Evolutionary conservation across 257 asterid species (phyloP).

Genomic region (Nyctanthes arbortristis): DNA sequence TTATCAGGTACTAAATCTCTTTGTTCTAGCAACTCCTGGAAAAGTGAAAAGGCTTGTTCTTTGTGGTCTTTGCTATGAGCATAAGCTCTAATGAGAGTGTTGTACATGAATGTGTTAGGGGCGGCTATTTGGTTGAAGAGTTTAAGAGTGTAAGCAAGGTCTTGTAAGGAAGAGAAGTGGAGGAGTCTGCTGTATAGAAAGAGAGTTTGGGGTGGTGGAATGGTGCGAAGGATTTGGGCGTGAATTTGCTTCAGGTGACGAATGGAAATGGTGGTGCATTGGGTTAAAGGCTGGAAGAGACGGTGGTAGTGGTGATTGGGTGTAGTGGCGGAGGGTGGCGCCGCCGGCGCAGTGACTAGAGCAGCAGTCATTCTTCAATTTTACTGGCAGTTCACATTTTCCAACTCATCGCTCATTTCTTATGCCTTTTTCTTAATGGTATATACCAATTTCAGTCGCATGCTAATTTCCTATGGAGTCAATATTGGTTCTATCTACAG

Average conservation of each 20-base stretch:
- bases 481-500: no score
- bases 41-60: constrained; percentile 41
- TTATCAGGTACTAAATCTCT: constrained; percentile 60
- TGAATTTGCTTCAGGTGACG: constrained; percentile 72
- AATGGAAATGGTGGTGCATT: constrained; percentile 53
- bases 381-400: neutral
- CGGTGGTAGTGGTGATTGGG: constrained; percentile 39
- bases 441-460: no score
- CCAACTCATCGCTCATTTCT: no score
- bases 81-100: constrained; percentile 64
- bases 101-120: constrained; percentile 58
- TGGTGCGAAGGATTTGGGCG: constrained; percentile 56
- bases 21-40: constrained; percentile 38
- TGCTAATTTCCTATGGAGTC: no score
- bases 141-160: constrained; percentile 44
- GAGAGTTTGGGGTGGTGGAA: constrained; percentile 32
- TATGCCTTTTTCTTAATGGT: no score
- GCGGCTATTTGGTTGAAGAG: constrained; percentile 43
- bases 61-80: constrained; percentile 56
- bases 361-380: constrained; percentile 29
- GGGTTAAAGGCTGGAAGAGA: constrained; percentile 42
- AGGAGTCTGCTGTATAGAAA: constrained; percentile 51
- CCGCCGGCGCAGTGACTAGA: constrained; percentile 36
- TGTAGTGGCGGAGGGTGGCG: constrained; percentile 29
- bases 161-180: constrained; percentile 51